Base-by-base conservation (phyloP, 73 alveolate genomes). In the Breviolum minutum region DNA sequence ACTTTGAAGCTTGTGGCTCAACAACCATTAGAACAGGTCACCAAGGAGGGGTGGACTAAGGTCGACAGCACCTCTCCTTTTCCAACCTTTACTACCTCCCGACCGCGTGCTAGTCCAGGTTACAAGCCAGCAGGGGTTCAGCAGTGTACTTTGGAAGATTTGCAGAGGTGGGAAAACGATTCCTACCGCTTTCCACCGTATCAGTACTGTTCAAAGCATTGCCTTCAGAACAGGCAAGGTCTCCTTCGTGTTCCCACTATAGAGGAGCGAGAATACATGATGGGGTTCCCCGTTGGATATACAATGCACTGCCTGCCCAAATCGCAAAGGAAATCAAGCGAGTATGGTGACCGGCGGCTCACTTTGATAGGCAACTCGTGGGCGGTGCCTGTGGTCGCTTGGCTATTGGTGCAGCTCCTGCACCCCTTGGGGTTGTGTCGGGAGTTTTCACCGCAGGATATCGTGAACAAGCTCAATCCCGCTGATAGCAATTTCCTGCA, bases 41-140 rank as follows among this genome's bases (percentile, higher is more conserved):
- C 40, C 64, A 19, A 16, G 8, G 64, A 27, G 27, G 69, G 69
- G 26, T 32, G 89, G 89, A 5, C 7, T 9, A 81, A 27, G 89
- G 26, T 27, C 13, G 62, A 32, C 30, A 30, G 10, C 0, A 12
- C 69, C 9, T 29, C 16, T 8, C 9, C 20, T 8, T 81, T 81
- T 10, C 92, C 68, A 8, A 83, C 76, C 0, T 83, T 83, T 54
- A 83, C 92, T 7, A 54, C 92, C 5, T 14, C 64, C 11, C 92
- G 70, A 2, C 92, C 92, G 10, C 40, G 60, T 4, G 32, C 73
- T 10, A 14, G 16, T 8, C 73, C 92, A 7, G 54, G 92, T 4
- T 54, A 22, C 30, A 83, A 54, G 54, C 70, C 92, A 5, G 92
- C 92, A 14, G 92, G 92, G 13, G 30, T 83, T 22, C 74, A 83